Percentiles rank a stretch among this genome's conserved stretches.
These are phyloP conservation scores for Ceratobasidium papillatum DNA, from an alignment of 1,284 basidiomycete genomes.

Conservation along the genomic window DNA sequence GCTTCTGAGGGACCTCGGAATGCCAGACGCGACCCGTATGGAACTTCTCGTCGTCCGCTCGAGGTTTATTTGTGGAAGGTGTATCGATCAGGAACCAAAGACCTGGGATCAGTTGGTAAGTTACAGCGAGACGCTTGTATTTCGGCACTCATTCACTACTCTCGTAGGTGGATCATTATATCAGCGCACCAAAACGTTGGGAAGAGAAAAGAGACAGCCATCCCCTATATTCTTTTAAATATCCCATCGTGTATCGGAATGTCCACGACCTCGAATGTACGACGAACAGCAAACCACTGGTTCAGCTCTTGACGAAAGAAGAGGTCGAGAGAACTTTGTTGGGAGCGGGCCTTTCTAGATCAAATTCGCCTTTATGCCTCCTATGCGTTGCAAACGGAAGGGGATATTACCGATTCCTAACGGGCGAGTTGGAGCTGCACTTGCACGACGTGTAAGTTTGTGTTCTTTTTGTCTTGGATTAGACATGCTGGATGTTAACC, in stretches of 20 bases:
- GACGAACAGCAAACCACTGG: background rate
- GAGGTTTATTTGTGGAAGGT: background rate
- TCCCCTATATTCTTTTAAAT: no score
- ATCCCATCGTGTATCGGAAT: background rate
- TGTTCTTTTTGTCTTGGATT: no score
- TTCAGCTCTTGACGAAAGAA: background rate
- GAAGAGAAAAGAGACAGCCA: background rate
- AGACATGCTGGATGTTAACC: no score
- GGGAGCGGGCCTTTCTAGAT: no score
- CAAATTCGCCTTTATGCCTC: no score
- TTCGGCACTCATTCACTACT: background rate
- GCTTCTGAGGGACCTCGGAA: background rate
- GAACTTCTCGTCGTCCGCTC: background rate
- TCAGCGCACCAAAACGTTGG: background rate
- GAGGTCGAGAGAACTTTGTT: no score
- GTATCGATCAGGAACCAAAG: background rate
- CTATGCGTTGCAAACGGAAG: no score
- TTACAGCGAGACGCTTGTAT: background rate
- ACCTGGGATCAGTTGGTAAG: conserved; percentile 7
- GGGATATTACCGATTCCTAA: no score
- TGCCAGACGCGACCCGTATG: background rate
- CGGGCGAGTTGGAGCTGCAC: no score
- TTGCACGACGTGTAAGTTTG: no score
- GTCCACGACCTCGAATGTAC: background rate
- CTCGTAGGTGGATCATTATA: background rate